Evolutionary conservation across 2,329 filamentous ascomycete genomes (phyloP), one percentile per base, ranked within the genome.

Genomic region (Neofusicoccum parvum): DNA sequence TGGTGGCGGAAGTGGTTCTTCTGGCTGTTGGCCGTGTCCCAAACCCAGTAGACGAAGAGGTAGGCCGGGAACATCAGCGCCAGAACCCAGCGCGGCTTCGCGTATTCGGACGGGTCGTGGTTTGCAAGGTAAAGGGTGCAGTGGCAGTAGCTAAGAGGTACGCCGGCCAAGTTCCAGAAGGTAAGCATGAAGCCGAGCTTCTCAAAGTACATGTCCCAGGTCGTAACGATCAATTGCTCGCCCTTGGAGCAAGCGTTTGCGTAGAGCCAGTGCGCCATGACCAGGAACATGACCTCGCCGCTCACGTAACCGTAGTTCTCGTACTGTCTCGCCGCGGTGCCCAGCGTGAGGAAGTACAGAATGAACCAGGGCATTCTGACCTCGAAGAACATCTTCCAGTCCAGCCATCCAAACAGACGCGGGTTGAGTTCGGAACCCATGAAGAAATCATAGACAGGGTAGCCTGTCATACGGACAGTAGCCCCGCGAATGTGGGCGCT

Each of bases 151-250:
- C 89, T 93, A 62, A 97, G 85, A 14, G 93, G 93, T 32, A 97
- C 93, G 70, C 93, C 93, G 53, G 93, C 92, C 76, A 97, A 83
- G 80, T 97, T 97, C 93, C 93, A 97, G 87, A 97, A 97, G 78
- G 96, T 96, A 70, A 97, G 87, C 93, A 97, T 97, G 83, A 97
- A 97, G 62, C 93, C 93, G 87, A 92, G 94, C 81, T 97, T 97
- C 84, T 97, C 93, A 73, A 92, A 94, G 83, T 96, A 96, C 90
- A 97, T 96, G 74, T 97, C 93, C 90, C 93, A 97, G 58, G 92
- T 95, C 9, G 91, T 91, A 66, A 92, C 86, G 78, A 97, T 97
- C 75, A 92, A 87, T 80, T 97, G 92, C 80, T 97, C 93, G 54
- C 91, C 94, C 82, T 97, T 97, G 71, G 90, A 88, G 82, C 93